phyloP scores from a whole-genome alignment of 1,284 basidiomycete genomes.

The Leccinum ambiguum region DNA sequence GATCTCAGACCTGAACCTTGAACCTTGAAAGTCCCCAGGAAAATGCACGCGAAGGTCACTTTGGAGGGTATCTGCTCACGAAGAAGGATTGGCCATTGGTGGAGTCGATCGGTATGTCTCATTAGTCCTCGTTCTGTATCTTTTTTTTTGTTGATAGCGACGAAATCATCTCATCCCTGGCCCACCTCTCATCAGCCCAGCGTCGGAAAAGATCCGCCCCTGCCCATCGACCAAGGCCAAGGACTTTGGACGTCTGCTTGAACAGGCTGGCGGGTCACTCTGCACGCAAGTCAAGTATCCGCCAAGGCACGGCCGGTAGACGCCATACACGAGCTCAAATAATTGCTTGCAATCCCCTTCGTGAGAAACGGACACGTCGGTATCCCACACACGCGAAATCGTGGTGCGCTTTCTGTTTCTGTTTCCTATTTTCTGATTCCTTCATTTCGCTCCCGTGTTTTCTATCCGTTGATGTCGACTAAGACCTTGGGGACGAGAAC shows the following conservation, averaged over 20 bases:
- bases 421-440: too few species aligned
- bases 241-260: slow-evolving; percentile 55
- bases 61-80: slow-evolving; percentile 69
- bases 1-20: slow-evolving; percentile 43
- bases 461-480: too few species aligned
- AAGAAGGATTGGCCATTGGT: slow-evolving; percentile 71
- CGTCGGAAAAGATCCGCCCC: slow-evolving; percentile 64
- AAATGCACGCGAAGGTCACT: slow-evolving; percentile 62
- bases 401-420: too few species aligned
- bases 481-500: too few species aligned
- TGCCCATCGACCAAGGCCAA: slow-evolving; percentile 50
- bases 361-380: too few species aligned
- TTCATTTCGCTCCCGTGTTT: too few species aligned
- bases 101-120: slow-evolving; percentile 51
- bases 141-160: slow-evolving; percentile 1
- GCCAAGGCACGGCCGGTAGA: slow-evolving; percentile 71
- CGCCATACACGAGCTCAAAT: slow-evolving; percentile 55
- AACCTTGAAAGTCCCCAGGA: slow-evolving; percentile 69
- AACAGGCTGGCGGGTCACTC: slow-evolving; percentile 62
- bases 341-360: slow-evolving; percentile 52
- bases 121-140: not conserved
- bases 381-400: too few species aligned
- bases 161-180: slow-evolving; percentile 52
- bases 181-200: slow-evolving; percentile 58
- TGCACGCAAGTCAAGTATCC: slow-evolving; percentile 71